Percentiles rank a stretch among this genome's conserved stretches.
These are phyloP conservation scores for Plasmodium relictum DNA, from an alignment of 169 alveolate genomes.

Conservation along the genomic window DNA sequence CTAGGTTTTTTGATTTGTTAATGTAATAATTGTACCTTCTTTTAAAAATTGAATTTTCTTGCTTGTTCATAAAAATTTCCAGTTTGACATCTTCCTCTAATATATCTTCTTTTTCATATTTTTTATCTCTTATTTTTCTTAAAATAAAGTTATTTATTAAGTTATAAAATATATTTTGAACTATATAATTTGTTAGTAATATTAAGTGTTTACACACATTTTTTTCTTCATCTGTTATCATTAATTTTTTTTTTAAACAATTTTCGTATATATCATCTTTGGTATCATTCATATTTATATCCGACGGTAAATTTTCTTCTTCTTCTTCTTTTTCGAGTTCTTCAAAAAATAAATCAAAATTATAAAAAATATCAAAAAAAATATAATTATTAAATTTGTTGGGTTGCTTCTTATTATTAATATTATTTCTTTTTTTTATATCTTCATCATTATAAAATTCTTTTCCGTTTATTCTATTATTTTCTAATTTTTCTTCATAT, in stretches of 20 bases:
- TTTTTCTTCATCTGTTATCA: conserved; percentile 48
- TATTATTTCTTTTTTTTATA: not conserved
- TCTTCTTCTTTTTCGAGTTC: conserved; percentile 22
- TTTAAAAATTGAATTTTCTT: conserved; percentile 58
- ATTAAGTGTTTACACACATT: conserved; percentile 73
- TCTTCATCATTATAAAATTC: not conserved
- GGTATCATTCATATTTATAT: not conserved
- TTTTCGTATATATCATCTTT: conserved; percentile 40
- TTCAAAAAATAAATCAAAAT: conserved; percentile 55
- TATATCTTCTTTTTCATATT: conserved; percentile 68
- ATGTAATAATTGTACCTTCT: conserved; percentile 71
- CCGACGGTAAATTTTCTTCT: not conserved
- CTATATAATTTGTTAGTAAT: conserved; percentile 55
- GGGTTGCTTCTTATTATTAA: not conserved
- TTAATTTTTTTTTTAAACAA: conserved; percentile 59
- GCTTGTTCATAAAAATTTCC: conserved; percentile 60
- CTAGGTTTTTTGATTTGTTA: conserved; percentile 40
- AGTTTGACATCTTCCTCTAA: conserved; percentile 45
- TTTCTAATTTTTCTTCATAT: not conserved
- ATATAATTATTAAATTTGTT: conserved; percentile 1
- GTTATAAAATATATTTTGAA: conserved; percentile 69
- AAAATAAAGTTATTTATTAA: conserved; percentile 62
- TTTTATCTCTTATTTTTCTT: conserved; percentile 62
- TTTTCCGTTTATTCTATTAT: not conserved
- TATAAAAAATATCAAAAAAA: conserved; percentile 59